phyloP scores from a whole-genome alignment of 2,329 filamentous ascomycete species.

The Apiospora aurea region DNA sequence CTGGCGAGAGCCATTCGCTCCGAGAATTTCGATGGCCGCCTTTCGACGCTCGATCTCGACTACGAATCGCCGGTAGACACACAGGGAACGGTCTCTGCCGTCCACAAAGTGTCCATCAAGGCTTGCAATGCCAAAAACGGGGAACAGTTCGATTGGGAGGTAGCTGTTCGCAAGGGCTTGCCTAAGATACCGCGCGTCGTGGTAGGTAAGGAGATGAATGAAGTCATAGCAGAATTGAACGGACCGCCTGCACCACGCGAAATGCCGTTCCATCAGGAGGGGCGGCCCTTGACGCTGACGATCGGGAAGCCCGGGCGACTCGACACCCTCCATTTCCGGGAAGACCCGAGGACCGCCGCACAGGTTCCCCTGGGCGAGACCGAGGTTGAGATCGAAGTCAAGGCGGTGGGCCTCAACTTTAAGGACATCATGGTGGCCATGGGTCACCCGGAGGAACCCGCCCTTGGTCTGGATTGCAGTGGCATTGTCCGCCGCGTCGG shows the following conservation, averaged over 20 bases:
- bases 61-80: neutral
- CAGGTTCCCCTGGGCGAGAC: conserved; percentile 39
- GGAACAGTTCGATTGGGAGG: neutral
- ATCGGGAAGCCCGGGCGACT: conserved; percentile 26
- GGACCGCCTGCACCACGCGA: too few relatives aligned
- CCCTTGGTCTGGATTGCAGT: neutral
- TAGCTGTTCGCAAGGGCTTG: neutral
- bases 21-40: neutral
- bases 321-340: conserved; percentile 32
- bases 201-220: neutral
- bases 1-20: neutral
- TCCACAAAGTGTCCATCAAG: neutral
- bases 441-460: neutral
- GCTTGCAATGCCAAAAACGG: neutral
- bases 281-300: conserved; percentile 30
- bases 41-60: neutral
- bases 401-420: conserved; percentile 40
- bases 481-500: neutral
- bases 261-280: conserved; percentile 22
- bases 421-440: conserved; percentile 32
- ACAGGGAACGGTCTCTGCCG: neutral
- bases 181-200: neutral
- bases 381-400: conserved; percentile 42
- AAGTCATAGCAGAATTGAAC: neutral
- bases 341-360: conserved; percentile 26